Base-by-base conservation (phyloP, 768 basidiomycete genomes). In the Psilocybe sp. region DNA sequence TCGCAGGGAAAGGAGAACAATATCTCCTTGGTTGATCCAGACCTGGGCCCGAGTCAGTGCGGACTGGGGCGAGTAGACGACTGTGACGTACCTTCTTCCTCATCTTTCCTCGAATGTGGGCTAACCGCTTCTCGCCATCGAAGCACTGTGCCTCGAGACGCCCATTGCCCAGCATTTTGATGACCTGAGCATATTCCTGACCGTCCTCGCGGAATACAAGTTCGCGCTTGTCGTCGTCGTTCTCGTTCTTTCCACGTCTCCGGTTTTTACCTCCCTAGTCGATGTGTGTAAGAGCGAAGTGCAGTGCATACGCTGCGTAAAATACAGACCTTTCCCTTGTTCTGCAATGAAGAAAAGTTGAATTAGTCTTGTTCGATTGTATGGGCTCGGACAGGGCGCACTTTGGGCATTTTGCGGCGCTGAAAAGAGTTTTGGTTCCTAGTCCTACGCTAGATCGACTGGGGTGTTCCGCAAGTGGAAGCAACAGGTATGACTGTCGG, bases 221-320 rank as follows among this genome's bases (percentile, higher is more conserved):
- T 69, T 99, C 97, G 61, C 97, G 89, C 79, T 98, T 98, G 76
- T 97, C 92, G 61, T 92, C 90, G 49, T 98, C 97, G 74, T 96
- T 97, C 77, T 99, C 96, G 73, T 98, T 98, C 84, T 99, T 99
- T 80, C 97, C 97, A 74, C 97, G 82, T 82, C 97, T 82, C 74
- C 96, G 84, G 76, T 98, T 99, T 81, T 99, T 98, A 55, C 96
- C 97, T 68, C 96, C 96, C 95, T 99, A 23, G 7, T 28, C 18
- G 31, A n/a, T 44, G 18, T n/a, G 37, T 9, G 33, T 19, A 23
- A 18, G 41, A 40, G 43, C 36, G 14, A 36, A 32, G n/a, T 7
- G 18, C 7, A 37, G 42, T 7, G 34, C 20, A 11, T 31, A 19
- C 19, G 23, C 13, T 20, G 12, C 15, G 14, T 38, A 12, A n/a